These are phyloP conservation scores for Ramaria rubella DNA, from an alignment of 768 basidiomycete species.

Conservation along the genomic window DNA sequence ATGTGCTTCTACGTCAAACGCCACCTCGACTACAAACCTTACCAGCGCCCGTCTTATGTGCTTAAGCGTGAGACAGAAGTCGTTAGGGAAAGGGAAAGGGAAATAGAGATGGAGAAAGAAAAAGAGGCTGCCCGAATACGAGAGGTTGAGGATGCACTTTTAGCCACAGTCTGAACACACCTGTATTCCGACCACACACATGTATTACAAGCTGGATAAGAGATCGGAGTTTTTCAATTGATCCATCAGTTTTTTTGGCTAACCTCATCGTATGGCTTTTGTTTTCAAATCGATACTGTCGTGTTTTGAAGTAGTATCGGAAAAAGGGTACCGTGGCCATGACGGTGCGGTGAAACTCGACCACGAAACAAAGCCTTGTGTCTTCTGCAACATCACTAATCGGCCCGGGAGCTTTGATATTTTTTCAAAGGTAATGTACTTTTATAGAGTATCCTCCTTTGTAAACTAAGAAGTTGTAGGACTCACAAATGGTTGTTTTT, in stretches of 20 bases:
- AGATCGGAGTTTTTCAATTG: too few relatives aligned
- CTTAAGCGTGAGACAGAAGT: conserved; percentile 60
- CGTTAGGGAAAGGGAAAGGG: conserved; percentile 51
- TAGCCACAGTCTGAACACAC: conserved; percentile 38
- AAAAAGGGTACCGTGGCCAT: not conserved
- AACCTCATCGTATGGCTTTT: not conserved
- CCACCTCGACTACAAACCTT: conserved; percentile 75
- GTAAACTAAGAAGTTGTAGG: conserved; percentile 16
- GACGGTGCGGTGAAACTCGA: not conserved
- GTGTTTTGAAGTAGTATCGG: not conserved
- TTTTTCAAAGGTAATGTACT: conserved; percentile 26
- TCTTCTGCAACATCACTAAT: conserved; percentile 29
- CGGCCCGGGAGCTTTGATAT: conserved; percentile 29
- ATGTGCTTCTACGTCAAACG: conserved; percentile 97
- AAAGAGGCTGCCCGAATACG: conserved; percentile 44
- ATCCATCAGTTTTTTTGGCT: not conserved
- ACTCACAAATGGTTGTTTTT: conserved; percentile 28
- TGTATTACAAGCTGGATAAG: too few relatives aligned
- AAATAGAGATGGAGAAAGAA: conserved; percentile 43
- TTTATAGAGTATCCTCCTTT: not conserved
- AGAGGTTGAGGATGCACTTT: conserved; percentile 61
- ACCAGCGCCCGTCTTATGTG: conserved; percentile 62
- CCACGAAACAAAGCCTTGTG: conserved; percentile 15
- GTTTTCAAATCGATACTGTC: not conserved
- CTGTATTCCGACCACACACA: too few relatives aligned